These are phyloP conservation scores for Terfezia boudieri DNA, from an alignment of 495 filamentous ascomycete genomes.

Conservation along the genomic window DNA sequence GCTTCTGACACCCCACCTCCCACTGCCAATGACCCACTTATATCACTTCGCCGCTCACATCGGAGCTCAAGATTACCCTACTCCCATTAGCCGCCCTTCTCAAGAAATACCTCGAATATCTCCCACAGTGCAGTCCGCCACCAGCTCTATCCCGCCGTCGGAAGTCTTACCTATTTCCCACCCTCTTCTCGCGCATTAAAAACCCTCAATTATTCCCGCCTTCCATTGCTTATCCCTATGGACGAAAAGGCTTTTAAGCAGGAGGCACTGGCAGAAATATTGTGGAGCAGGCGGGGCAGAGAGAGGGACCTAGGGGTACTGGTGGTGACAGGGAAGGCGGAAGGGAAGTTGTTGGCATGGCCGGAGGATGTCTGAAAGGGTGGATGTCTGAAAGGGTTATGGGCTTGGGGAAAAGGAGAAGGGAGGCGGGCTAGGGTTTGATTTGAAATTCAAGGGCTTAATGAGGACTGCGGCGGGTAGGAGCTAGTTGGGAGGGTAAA, in stretches of 20 bases:
- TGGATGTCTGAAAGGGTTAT: no score
- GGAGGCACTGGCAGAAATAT: constrained; percentile 41
- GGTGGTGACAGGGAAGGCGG: background rate
- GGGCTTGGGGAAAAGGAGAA: no score
- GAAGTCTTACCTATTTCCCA: constrained; percentile 33
- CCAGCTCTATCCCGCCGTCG: constrained; percentile 19
- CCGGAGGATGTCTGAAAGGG: background rate
- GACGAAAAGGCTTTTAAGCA: constrained; percentile 29
- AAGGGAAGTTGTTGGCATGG: background rate
- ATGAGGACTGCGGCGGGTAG: no score
- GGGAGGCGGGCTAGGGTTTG: no score
- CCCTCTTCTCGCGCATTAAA: constrained; percentile 43
- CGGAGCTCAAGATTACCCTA: constrained; percentile 59
- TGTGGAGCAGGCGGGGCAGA: constrained; percentile 29
- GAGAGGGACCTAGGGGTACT: background rate
- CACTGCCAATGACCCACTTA: constrained; percentile 20
- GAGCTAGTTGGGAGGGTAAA: no score
- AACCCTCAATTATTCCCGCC: constrained; percentile 34
- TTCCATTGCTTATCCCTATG: constrained; percentile 35
- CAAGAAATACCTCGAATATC: constrained; percentile 50
- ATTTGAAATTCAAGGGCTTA: no score
- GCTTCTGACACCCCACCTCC: no score
- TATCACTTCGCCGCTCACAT: constrained; percentile 43
- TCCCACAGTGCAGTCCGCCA: constrained; percentile 25
- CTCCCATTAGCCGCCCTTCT: constrained; percentile 78